Conservation (phyloP, 2,329 filamentous ascomycete genomes). For the Albophoma yamanashiensis region DNA sequence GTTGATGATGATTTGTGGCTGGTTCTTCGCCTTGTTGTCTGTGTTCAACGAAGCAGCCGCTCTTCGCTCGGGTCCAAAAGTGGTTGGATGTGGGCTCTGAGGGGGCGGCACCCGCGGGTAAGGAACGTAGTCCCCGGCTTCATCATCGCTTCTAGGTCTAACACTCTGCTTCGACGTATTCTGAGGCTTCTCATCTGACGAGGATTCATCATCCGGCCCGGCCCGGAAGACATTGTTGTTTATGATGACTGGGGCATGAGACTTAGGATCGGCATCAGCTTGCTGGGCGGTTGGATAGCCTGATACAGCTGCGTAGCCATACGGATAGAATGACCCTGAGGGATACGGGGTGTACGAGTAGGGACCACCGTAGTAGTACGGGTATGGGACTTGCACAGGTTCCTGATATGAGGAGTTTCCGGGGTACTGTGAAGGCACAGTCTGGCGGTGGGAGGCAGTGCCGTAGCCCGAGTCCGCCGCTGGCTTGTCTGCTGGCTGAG, state of each 20-base stretch:
- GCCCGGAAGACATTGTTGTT: neutral
- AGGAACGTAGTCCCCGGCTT: neutral
- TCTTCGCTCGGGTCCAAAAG: neutral
- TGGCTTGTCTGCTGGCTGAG: neutral
- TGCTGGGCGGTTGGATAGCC: neutral
- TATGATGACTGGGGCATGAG: neutral
- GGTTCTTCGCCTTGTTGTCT: too few relatives aligned
- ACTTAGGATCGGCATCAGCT: neutral
- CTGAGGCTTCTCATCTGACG: neutral
- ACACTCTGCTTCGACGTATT: neutral
- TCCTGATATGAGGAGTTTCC: neutral
- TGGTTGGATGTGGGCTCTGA: neutral
- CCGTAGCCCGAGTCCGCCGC: neutral
- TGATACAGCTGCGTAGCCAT: neutral
- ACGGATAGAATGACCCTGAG: neutral
- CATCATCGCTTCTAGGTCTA: neutral
- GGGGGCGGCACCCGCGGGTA: neutral
- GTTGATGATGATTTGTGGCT: neutral
- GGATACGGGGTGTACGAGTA: neutral
- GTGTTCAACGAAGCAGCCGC: neutral
- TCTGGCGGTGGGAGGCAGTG: neutral
- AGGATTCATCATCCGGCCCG: neutral
- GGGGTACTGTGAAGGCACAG: neutral
- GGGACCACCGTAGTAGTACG: neutral
- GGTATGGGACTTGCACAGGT: neutral